phyloP scores from a whole-genome alignment of 768 basidiomycete species.

The Clathrus columnatus region DNA sequence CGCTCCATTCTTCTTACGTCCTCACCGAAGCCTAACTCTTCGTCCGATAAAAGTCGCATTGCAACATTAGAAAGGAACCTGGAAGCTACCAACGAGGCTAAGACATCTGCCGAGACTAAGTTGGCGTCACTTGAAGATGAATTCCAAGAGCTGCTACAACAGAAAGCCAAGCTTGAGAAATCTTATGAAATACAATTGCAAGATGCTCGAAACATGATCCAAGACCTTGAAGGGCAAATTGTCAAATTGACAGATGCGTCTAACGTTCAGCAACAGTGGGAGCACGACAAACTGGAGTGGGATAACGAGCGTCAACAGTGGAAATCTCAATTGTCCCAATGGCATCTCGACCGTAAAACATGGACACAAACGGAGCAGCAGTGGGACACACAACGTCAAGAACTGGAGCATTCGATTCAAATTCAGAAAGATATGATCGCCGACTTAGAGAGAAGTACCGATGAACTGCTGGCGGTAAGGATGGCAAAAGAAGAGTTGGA shows the following conservation, averaged over 20 bases:
- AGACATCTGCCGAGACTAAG: slow-evolving; percentile 54
- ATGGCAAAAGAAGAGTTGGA: slow-evolving; percentile 45
- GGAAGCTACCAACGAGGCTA: slow-evolving; percentile 47
- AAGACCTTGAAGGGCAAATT: slow-evolving; percentile 46
- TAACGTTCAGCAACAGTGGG: slow-evolving; percentile 2
- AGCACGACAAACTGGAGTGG: background rate
- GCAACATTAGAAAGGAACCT: slow-evolving; percentile 55
- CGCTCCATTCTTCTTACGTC: slow-evolving; percentile 51
- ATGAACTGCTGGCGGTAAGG: slow-evolving; percentile 28
- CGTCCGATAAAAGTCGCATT: slow-evolving; percentile 27
- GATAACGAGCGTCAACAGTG: background rate
- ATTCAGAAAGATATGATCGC: background rate
- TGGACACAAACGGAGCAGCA: background rate
- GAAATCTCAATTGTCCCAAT: background rate
- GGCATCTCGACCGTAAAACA: slow-evolving; percentile 3
- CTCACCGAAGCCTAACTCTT: slow-evolving; percentile 34
- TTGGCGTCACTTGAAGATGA: slow-evolving; percentile 45
- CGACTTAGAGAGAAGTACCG: slow-evolving; percentile 35
- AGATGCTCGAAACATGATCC: slow-evolving; percentile 56
- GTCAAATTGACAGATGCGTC: slow-evolving; percentile 34
- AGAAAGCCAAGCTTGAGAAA: slow-evolving; percentile 63
- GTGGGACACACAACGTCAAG: background rate
- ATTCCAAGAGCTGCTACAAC: slow-evolving; percentile 43
- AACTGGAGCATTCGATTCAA: background rate
- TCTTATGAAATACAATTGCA: slow-evolving; percentile 58